Evolutionary conservation across 306 rosid genomes (phyloP), one percentile per base, ranked within the genome.

Genomic region (Quercus suber): DNA sequence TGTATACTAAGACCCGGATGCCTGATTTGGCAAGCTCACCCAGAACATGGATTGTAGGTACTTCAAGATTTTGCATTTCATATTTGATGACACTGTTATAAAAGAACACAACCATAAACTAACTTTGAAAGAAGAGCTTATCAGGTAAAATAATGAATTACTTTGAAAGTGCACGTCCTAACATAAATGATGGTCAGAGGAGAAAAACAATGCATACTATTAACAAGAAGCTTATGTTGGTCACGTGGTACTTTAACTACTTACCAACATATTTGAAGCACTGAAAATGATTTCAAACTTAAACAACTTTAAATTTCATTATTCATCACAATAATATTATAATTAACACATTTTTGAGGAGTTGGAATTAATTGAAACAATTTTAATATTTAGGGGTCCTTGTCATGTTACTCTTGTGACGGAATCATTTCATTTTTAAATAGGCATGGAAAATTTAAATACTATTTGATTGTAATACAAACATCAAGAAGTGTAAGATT

Each of bases 111-210:
- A 65, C 23, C 33, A 63, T 14, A 11, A 65, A 17, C 3, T 12
- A 65, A 18, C 10, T 37, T 37, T 37, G 1, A 6, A 67, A 6
- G 71, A 67, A n/a, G 1, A 67, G 9, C 72, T 75, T 55, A 69
- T 71, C 52, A 81, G 73, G 51, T 51, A 37, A 37, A 37, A 49
- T n/a, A 58, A 55, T 25, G 80, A 43, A 10, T 73, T 71, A 19
- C 21, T 81, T 60, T 59, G 80, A 76, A 5, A 70, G 2, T 51
- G 60, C 0, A 12, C 25, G 1, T 14, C 12, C 35, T 11, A 61
- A 12, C 27, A 61, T 7, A 7, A 61, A 61, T 61, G 13, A 61
- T 23, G 18, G 68, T 13, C 35, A 61, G 43, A 58, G 14, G 35
- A 61, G 68, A 25, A 61, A 25, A 13, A 15, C 19, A 23, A 25